A percentile compares a stretch with the other conserved stretches of the same genome.
Evolutionary conservation across 2,329 filamentous ascomycete species (phyloP).

Genomic region (Hypoxylon sp.): DNA sequence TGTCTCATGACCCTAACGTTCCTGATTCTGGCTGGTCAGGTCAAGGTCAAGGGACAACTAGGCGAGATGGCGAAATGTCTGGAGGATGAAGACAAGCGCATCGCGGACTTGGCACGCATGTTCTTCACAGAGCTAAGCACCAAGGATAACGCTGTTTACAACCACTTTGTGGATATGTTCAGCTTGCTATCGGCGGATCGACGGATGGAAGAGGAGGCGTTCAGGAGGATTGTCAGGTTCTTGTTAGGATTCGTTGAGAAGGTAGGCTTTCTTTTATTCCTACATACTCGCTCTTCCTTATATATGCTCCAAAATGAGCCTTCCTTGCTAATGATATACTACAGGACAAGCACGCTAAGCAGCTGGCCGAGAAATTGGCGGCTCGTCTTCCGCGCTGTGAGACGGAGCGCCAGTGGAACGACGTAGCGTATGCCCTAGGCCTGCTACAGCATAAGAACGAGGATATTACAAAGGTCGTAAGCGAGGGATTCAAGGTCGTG

Average conservation of each 20-base stretch:
- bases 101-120: conserved; percentile 94
- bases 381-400: conserved; percentile 88
- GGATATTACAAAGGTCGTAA: conserved; percentile 83
- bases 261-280: conserved; percentile 66
- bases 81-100: conserved; percentile 94
- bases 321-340: conserved; percentile 40
- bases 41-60: conserved; percentile 98
- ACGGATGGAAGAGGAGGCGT: conserved; percentile 85
- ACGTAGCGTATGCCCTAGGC: conserved; percentile 92
- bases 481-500: conserved; percentile 82
- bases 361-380: conserved; percentile 92
- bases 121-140: conserved; percentile 98
- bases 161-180: conserved; percentile 99
- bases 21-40: conserved; percentile 94
- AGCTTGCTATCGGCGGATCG: conserved; percentile 85
- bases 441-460: conserved; percentile 94
- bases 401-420: conserved; percentile 96
- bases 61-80: conserved; percentile 99
- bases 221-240: conserved; percentile 91
- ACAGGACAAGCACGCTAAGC: conserved; percentile 96
- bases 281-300: background rate
- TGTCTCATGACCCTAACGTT: conserved; percentile 99
- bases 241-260: conserved; percentile 97
- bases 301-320: background rate
- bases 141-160: conserved; percentile 99